phyloP scores from a whole-genome alignment of 176 grass and related monocot genomes.

The Avena eriantha region DNA sequence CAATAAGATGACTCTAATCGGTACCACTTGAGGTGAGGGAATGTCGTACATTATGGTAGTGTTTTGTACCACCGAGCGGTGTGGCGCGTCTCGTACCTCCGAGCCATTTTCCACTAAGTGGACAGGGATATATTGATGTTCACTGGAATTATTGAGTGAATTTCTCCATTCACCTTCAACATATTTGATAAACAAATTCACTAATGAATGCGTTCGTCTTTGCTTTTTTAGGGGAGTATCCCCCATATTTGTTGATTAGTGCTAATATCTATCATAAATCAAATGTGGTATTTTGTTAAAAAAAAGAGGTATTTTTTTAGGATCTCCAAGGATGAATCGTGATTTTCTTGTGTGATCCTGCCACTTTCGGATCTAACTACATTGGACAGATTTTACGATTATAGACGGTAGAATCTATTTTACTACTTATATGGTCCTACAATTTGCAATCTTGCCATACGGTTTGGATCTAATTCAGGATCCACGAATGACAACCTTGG shows the following conservation, averaged over 20 bases:
- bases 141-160: background rate
- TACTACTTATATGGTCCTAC: too few species aligned
- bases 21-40: too few species aligned
- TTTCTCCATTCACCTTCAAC: fast-evolving
- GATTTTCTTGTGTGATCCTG: background rate
- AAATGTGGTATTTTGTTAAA: background rate
- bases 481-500: background rate
- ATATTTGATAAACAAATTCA: background rate
- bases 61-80: background rate
- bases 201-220: too few species aligned
- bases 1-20: background rate
- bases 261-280: background rate
- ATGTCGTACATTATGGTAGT: background rate
- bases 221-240: too few species aligned
- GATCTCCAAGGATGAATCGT: background rate
- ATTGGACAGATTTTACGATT: background rate
- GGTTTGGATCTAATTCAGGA: too few species aligned
- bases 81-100: background rate
- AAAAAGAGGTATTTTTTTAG: background rate
- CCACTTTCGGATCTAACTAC: background rate
- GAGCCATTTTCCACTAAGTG: background rate
- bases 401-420: background rate
- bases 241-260: background rate
- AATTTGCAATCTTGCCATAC: too few species aligned
- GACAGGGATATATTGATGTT: background rate